These are phyloP conservation scores for Beverwykella pulmonaria DNA, from an alignment of 495 filamentous ascomycete genomes.

Conservation along the genomic window DNA sequence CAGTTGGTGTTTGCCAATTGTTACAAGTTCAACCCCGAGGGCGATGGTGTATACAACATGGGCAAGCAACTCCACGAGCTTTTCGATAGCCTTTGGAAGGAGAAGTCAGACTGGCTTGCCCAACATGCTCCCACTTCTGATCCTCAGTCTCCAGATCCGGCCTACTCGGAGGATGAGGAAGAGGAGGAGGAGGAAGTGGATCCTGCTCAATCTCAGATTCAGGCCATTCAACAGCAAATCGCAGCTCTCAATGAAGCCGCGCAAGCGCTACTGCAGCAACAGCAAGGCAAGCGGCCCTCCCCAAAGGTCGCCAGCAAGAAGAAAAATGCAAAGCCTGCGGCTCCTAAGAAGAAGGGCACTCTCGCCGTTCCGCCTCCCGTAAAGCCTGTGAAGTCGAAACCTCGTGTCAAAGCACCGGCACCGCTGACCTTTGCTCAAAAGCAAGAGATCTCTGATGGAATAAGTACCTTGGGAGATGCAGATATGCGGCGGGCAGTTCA, in stretches of 20 bases:
- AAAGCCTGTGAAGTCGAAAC: slow-evolving; percentile 31
- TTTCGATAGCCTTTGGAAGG: slow-evolving; percentile 71
- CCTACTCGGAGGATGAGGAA: slow-evolving; percentile 60
- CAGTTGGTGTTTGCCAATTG: slow-evolving; percentile 86
- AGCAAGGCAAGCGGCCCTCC: slow-evolving; percentile 55
- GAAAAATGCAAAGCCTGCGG: slow-evolving; percentile 43
- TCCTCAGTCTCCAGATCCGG: slow-evolving; percentile 49
- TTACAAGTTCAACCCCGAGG: slow-evolving; percentile 82
- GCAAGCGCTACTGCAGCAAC: slow-evolving; percentile 47
- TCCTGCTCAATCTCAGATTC: slow-evolving; percentile 44
- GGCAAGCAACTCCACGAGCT: slow-evolving; percentile 71
- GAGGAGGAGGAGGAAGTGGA: slow-evolving; percentile 71
- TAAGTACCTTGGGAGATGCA: slow-evolving; percentile 70
- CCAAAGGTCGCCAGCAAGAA: slow-evolving; percentile 52
- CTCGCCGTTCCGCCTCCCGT: slow-evolving; percentile 31
- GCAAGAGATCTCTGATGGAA: slow-evolving; percentile 79
- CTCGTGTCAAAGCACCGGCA: slow-evolving; percentile 25
- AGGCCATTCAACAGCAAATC: slow-evolving; percentile 59
- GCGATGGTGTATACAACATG: slow-evolving; percentile 69
- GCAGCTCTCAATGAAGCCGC: slow-evolving; percentile 45
- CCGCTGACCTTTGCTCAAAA: slow-evolving; percentile 73
- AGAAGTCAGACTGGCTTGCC: slow-evolving; percentile 76
- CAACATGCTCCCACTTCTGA: slow-evolving; percentile 66
- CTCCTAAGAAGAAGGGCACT: slow-evolving; percentile 55
- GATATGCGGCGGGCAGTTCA: slow-evolving; percentile 79